Evolutionary conservation across 805 yeast genomes (phyloP), one percentile per base, ranked within the genome.

Genomic region (Candida odintsovae): DNA sequence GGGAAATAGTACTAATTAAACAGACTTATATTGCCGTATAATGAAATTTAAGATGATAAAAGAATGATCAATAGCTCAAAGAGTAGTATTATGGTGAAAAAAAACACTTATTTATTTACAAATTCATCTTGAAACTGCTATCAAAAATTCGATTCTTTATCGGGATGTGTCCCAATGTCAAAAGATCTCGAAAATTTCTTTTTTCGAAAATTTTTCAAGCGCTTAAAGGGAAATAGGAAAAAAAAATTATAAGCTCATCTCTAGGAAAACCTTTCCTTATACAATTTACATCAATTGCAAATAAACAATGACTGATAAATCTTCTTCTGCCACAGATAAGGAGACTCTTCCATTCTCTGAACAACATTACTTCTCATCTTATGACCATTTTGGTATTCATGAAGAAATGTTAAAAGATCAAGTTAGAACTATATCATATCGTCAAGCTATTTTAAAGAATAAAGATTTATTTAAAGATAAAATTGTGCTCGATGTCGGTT

Each of bases 361-460:
- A 63, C 95, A 90, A 69, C 98, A 92, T 67, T 94, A 94, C 69
- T 94, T 94, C 72, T 77, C 83, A 44, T 92, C 98, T 2, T 94
- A 94, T 62, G 97, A 92, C 66, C 98, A 94, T 64, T 90, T 89
- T 62, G 96, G 97, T 45, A 94, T 94, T 62, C 99, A 94, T 64
- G 99, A 95, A 70, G 98, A 92, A 69, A 94, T 94, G 99, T 80
- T 94, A 59, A 95, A 94, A 69, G 99, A 94, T 66, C 78, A 87
- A 43, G 88, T 89, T 23, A 82, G 99, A 67, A 94, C 99, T 9
- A 70, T 90, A 51, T 79, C 96, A 28, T 94, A 94, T 71, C 76
- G 98, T 60, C 84, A 86, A 52, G 96, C 97, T 45, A 94, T 94
- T 66, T 80, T 81, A 71, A 89, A 88, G 66, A 94, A 94, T 73